Percentiles rank a stretch among this genome's conserved stretches.
These are phyloP conservation scores for Parastagonospora nodorum DNA, from an alignment of 2,329 filamentous ascomycete species.

Conservation along the genomic window DNA sequence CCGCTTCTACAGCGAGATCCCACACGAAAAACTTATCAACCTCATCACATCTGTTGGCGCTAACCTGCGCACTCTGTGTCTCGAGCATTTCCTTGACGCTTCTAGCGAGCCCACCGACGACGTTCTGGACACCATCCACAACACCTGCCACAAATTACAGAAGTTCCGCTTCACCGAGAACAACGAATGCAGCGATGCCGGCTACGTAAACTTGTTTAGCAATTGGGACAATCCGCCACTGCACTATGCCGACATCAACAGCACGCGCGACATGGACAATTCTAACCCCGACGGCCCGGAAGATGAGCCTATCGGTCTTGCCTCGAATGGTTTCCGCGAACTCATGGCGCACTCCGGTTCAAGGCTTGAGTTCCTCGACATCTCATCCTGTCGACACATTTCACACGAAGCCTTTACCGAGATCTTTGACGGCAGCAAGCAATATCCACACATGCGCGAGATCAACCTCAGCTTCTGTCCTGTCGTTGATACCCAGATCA, in stretches of 20 bases:
- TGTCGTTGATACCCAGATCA: conserved; percentile 67
- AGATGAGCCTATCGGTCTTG: conserved; percentile 69
- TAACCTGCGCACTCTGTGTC: conserved; percentile 75
- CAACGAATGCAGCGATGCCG: conserved; percentile 74
- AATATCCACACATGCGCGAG: conserved; percentile 70
- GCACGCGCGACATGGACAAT: conserved; percentile 78
- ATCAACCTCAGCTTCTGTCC: conserved; percentile 81
- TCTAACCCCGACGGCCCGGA: conserved; percentile 67
- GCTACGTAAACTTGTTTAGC: conserved; percentile 73
- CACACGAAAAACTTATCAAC: conserved; percentile 62
- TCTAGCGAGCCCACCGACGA: conserved; percentile 60
- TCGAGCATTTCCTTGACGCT: conserved; percentile 69
- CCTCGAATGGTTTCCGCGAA: conserved; percentile 74
- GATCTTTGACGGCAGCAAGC: conserved; percentile 66
- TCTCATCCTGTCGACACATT: conserved; percentile 87
- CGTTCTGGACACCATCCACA: conserved; percentile 72
- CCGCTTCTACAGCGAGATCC: conserved; percentile 64
- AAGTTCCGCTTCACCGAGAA: conserved; percentile 86
- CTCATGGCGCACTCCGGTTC: conserved; percentile 83
- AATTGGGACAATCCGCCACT: conserved; percentile 77
- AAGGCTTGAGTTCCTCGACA: conserved; percentile 69
- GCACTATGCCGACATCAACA: conserved; percentile 72
- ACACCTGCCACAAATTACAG: conserved; percentile 67
- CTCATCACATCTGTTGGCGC: conserved; percentile 67
- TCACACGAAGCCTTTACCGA: conserved; percentile 71